Evolutionary conservation across 2,329 filamentous ascomycete species (phyloP).

Genomic region (Botryotinia calthae): DNA sequence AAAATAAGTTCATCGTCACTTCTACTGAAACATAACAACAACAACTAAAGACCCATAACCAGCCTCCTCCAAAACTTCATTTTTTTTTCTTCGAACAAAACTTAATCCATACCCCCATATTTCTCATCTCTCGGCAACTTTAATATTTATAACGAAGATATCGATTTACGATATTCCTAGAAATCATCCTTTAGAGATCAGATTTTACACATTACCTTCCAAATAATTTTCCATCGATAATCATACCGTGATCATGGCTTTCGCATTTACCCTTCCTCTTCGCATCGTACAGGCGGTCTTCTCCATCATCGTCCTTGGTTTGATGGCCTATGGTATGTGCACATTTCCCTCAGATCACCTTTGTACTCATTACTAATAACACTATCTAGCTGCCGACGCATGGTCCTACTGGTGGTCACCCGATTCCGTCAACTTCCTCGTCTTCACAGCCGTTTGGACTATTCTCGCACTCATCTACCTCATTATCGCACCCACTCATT

Average conservation of each 20-base stretch:
- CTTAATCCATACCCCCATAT: background rate
- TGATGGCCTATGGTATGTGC: constrained; percentile 66
- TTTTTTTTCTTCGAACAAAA: background rate
- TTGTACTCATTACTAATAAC: background rate
- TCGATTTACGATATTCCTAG: background rate
- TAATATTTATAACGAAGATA: background rate
- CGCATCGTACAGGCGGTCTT: constrained; percentile 67
- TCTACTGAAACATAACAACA: constrained; percentile 19
- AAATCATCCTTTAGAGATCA: background rate
- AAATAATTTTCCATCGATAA: background rate
- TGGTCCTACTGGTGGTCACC: constrained; percentile 48
- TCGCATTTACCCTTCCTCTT: constrained; percentile 52
- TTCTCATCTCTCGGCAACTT: background rate
- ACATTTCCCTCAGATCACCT: constrained; percentile 4
- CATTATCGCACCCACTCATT: constrained; percentile 62
- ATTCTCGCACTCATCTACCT: constrained; percentile 70
- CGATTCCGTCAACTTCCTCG: constrained; percentile 67
- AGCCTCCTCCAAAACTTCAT: background rate
- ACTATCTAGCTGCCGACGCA: constrained; percentile 52
- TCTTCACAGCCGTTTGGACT: constrained; percentile 78
- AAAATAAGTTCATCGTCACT: background rate
- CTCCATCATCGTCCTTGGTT: constrained; percentile 69
- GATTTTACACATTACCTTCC: background rate
- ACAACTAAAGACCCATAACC: background rate
- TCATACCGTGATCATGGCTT: constrained; percentile 43